Conservation (phyloP, 768 basidiomycete species). For the Suillus clintonianus region DNA sequence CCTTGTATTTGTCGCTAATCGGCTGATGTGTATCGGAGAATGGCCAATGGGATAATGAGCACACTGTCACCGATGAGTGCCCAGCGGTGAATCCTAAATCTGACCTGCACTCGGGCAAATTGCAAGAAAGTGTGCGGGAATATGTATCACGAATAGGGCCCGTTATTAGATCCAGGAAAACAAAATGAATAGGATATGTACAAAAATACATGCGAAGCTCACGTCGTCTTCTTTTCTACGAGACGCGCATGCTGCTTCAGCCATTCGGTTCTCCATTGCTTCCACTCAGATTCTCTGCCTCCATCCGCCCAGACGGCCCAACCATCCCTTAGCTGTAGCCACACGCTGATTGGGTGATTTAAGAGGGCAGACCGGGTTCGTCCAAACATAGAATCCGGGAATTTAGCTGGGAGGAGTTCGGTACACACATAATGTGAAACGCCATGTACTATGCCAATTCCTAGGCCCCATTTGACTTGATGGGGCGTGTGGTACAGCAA, state of each 20-base stretch:
- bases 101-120: neutral
- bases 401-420: slow-evolving; percentile 57
- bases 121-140: neutral
- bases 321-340: slow-evolving; percentile 77
- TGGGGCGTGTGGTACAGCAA: slow-evolving; percentile 72
- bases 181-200: too few species aligned
- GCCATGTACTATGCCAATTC: slow-evolving; percentile 62
- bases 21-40: too few species aligned
- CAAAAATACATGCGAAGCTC: neutral
- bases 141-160: neutral
- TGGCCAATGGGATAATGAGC: too few species aligned
- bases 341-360: slow-evolving; percentile 55
- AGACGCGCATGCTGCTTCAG: slow-evolving; percentile 36
- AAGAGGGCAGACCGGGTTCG: slow-evolving; percentile 50
- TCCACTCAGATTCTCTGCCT: slow-evolving; percentile 75
- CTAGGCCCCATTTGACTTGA: slow-evolving; percentile 77
- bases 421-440: slow-evolving; percentile 52
- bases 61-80: too few species aligned
- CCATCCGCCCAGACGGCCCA: slow-evolving; percentile 82
- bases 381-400: slow-evolving; percentile 58
- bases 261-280: slow-evolving; percentile 62
- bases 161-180: too few species aligned
- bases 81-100: neutral
- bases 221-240: slow-evolving; percentile 17
- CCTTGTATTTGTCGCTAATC: too few species aligned